Percentiles rank a stretch among this genome's conserved stretches.
Evolutionary conservation across 306 rosid species (phyloP).

Genomic region (Fragaria iinumae): DNA sequence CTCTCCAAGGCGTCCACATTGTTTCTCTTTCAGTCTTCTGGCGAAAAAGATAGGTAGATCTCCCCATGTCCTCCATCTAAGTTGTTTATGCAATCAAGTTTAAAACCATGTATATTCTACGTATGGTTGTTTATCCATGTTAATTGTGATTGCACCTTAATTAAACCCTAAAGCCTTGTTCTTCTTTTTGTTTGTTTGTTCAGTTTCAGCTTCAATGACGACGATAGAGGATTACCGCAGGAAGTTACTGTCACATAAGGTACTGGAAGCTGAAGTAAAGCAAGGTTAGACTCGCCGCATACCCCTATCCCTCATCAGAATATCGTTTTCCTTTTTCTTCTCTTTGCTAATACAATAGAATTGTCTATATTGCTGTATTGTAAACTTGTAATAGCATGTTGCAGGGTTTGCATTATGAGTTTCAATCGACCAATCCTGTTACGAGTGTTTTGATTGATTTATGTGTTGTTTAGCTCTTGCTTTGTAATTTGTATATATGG

Average conservation of each 20-base stretch:
- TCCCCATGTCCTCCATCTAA: background rate
- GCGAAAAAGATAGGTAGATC: background rate
- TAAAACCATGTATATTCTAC: background rate
- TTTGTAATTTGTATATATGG: background rate
- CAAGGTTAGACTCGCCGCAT: background rate
- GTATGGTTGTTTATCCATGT: background rate
- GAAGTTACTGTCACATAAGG: background rate
- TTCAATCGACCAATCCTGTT: background rate
- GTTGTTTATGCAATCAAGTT: background rate
- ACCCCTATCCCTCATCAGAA: background rate
- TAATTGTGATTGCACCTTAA: background rate
- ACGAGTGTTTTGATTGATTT: no score
- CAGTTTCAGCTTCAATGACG: constrained; percentile 1
- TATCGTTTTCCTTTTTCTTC: background rate
- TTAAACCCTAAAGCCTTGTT: background rate
- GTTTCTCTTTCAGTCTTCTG: background rate
- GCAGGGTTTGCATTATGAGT: background rate
- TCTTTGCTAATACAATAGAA: background rate
- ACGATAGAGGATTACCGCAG: background rate
- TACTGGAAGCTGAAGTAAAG: background rate
- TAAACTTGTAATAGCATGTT: background rate
- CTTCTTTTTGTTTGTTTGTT: background rate
- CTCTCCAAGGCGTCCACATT: background rate
- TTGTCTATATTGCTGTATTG: background rate
- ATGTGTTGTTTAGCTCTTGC: no score